Conservation (phyloP, 352 stramenopile genomes). For the Phytophthora megakarya region DNA sequence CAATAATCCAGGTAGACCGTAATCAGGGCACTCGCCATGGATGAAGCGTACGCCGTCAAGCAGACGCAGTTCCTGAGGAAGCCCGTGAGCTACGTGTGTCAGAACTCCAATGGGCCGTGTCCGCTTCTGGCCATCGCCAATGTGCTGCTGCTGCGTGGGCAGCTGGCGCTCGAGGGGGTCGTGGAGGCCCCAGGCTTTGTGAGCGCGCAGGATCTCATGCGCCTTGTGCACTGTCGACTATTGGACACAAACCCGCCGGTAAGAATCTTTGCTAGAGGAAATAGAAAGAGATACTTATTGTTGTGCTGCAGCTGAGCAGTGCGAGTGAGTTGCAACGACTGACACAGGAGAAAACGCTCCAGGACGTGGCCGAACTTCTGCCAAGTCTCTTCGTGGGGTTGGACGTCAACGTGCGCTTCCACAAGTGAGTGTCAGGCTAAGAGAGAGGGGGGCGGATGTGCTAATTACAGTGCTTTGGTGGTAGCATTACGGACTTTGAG, state of each 20-base stretch:
- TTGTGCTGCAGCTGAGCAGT: conserved; percentile 38
- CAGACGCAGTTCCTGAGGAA: conserved; percentile 78
- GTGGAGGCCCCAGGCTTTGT: conserved; percentile 74
- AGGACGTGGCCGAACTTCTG: conserved; percentile 92
- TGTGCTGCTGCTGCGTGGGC: conserved; percentile 92
- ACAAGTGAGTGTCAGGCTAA: conserved; percentile 48
- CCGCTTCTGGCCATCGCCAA: conserved; percentile 97
- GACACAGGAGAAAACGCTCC: conserved; percentile 85
- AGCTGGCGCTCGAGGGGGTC: conserved; percentile 78
- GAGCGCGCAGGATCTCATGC: conserved; percentile 90
- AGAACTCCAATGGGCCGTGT: conserved; percentile 98
- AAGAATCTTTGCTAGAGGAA: background rate
- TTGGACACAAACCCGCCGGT: conserved; percentile 83
- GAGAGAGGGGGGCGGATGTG: too few relatives aligned
- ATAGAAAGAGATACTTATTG: background rate
- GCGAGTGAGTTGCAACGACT: conserved; percentile 61
- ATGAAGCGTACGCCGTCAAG: conserved; percentile 86
- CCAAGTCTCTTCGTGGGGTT: conserved; percentile 95
- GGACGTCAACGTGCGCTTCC: conserved; percentile 98
- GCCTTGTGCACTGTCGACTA: conserved; percentile 89
- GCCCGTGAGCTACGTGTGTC: conserved; percentile 90
- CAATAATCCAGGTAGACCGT: conserved; percentile 1
- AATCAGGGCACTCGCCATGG: conserved; percentile 35
- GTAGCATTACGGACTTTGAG: conserved; percentile 91
- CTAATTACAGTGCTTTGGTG: too few relatives aligned